phyloP scores from a whole-genome alignment of 345 rosid species.

The Eucalyptus paniculata region DNA sequence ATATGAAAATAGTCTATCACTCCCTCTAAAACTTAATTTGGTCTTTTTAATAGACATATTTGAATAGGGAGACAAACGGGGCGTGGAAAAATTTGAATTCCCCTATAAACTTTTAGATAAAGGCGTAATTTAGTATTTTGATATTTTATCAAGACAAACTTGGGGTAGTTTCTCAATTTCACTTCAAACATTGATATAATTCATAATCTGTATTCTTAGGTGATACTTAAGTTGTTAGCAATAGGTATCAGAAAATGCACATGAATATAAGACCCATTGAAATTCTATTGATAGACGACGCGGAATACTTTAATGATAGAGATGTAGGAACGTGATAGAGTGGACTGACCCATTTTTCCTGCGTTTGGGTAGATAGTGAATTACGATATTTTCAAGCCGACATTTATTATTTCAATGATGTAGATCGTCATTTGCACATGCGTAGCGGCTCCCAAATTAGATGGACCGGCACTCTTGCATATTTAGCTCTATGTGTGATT shows the following conservation, averaged over 20 bases:
- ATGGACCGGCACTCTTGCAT: background rate
- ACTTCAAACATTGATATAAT: background rate
- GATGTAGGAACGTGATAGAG: background rate
- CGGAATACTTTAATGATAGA: background rate
- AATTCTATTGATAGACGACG: fast-evolving
- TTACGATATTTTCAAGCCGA: background rate
- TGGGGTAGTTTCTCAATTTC: background rate
- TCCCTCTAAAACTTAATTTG: too few species aligned
- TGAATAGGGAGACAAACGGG: too few species aligned
- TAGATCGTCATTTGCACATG: background rate
- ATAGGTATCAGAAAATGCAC: background rate
- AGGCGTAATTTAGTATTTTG: too few species aligned
- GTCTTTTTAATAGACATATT: background rate
- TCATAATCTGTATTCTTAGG: background rate
- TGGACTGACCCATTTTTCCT: background rate
- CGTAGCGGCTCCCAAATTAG: background rate
- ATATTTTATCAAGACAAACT: too few species aligned
- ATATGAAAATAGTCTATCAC: too few species aligned
- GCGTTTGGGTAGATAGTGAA: background rate
- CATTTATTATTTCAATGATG: background rate
- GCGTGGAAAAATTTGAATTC: background rate
- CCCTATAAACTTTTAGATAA: background rate
- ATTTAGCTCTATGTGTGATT: background rate
- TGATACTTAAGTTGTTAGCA: background rate
- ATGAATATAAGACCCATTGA: background rate